Evolutionary conservation across 257 asterid species (phyloP), one percentile per base, ranked within the genome.

Genomic region (Solanum etuberosum): DNA sequence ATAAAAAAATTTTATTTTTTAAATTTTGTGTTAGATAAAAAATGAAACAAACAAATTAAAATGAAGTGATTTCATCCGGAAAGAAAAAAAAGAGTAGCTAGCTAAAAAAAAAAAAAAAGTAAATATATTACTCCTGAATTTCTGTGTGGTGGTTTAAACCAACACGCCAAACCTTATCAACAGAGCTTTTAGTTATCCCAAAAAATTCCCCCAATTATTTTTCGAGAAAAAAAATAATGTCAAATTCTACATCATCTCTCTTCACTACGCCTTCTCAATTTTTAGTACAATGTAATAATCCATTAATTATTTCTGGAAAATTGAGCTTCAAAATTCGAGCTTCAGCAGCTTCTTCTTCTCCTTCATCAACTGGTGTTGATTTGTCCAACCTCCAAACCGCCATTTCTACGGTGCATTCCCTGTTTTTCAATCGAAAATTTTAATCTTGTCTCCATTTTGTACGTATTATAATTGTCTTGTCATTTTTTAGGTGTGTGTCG

Each of bases 361-460:
- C 97, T n/a, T 94, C 98, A 21, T 92, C 99, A 14, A 93, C 98
- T 9, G 96, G 95, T n/a, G 93, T 93, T 67, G 93, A 94, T 87
- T 82, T 95, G 34, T 87, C 92, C 59, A 37, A 91, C 11, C 96
- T 96, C 32, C 90, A 94, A 61, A 92, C 94, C 68, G 98, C 99
- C 88, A 91, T 96, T 88, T 89, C 93, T 31, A 89, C 93, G 97
- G 99, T 96, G 63, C 59, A 5, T 65, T 29, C 32, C 3, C 76
- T 6, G 12, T 2, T 71, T 32, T 18, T 12, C 6, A 67, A 67
- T 34, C 6, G 9, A 12, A 18, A 31, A 1, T 9, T 73, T 35
- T 35, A 12, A 65, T 65, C 4, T 65, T 4, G 4, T 25, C 34
- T 25, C 32, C 31, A n/a, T 63, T n/a, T 63, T n/a, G 71, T 4